phyloP scores from a whole-genome alignment of 2,329 filamentous ascomycete species.

The Tolypocladium nubicola region DNA sequence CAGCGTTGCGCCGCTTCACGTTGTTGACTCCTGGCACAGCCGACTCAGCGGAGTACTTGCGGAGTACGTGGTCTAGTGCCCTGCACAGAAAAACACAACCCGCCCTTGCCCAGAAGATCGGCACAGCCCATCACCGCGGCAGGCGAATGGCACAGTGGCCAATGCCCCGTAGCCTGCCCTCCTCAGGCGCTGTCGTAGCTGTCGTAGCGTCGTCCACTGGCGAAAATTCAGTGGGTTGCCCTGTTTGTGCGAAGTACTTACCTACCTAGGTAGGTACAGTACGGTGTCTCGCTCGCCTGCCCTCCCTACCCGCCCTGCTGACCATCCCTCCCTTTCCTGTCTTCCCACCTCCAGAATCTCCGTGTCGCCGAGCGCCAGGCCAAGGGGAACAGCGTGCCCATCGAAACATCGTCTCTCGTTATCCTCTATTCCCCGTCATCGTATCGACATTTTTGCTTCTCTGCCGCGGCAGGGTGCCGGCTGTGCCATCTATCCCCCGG shows the following conservation, averaged over 20 bases:
- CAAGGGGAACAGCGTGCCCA: neutral
- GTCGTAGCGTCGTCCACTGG: neutral
- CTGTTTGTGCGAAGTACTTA: too few species aligned
- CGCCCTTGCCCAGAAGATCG: neutral
- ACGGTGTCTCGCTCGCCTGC: neutral
- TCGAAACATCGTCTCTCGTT: neutral
- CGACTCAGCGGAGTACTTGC: neutral
- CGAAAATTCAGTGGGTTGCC: neutral
- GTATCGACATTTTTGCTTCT: neutral
- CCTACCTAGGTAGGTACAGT: too few species aligned
- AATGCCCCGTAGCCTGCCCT: neutral
- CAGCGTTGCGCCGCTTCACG: neutral
- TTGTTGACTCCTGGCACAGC: neutral
- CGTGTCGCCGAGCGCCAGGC: neutral
- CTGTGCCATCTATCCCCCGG: neutral
- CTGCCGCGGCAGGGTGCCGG: neutral
- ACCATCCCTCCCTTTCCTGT: constrained; percentile 1
- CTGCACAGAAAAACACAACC: neutral
- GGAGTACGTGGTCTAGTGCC: neutral
- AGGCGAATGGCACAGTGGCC: neutral
- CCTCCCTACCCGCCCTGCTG: neutral
- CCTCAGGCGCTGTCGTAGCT: neutral
- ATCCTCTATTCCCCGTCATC: neutral
- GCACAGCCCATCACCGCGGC: neutral
- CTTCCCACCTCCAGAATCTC: neutral